Evolutionary conservation across 2,329 filamentous ascomycete species (phyloP).

Genomic region (Cladosporium sp.): DNA sequence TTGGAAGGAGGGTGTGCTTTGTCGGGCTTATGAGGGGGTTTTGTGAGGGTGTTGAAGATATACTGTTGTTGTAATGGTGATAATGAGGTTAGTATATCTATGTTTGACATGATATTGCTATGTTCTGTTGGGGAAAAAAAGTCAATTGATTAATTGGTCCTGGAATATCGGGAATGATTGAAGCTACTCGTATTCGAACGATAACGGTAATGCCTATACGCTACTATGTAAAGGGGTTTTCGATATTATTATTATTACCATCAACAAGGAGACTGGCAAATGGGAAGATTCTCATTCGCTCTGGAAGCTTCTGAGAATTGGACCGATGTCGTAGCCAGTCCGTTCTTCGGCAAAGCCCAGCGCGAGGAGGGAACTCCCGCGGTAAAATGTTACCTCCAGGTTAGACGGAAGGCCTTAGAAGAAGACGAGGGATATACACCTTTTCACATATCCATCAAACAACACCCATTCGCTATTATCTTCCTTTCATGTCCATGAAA

Average conservation of each 20-base stretch:
- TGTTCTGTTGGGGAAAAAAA: too few relatives aligned
- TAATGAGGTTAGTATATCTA: neutral
- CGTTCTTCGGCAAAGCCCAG: conserved; percentile 4
- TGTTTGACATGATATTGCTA: neutral
- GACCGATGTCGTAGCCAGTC: conserved; percentile 1
- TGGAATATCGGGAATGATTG: too few relatives aligned
- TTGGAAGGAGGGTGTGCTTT: conserved; percentile 36
- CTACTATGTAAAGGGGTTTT: too few relatives aligned
- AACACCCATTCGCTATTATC: neutral
- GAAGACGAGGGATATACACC: neutral
- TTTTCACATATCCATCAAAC: neutral
- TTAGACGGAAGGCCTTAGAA: neutral
- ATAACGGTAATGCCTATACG: too few relatives aligned
- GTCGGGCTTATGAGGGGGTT: neutral
- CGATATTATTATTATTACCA: too few relatives aligned
- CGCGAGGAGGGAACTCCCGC: conserved; percentile 1
- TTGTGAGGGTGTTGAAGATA: neutral
- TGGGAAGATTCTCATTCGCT: conserved; percentile 8
- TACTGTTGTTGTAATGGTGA: neutral
- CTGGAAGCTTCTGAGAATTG: conserved; percentile 9
- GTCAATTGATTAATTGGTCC: neutral
- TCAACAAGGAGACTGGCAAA: neutral
- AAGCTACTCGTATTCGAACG: too few relatives aligned
- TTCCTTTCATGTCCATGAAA: too few relatives aligned
- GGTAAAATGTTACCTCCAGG: too few relatives aligned